These are phyloP conservation scores for Mortierella sp. DNA, from an alignment of 371 early-diverging fungal species.

Conservation along the genomic window DNA sequence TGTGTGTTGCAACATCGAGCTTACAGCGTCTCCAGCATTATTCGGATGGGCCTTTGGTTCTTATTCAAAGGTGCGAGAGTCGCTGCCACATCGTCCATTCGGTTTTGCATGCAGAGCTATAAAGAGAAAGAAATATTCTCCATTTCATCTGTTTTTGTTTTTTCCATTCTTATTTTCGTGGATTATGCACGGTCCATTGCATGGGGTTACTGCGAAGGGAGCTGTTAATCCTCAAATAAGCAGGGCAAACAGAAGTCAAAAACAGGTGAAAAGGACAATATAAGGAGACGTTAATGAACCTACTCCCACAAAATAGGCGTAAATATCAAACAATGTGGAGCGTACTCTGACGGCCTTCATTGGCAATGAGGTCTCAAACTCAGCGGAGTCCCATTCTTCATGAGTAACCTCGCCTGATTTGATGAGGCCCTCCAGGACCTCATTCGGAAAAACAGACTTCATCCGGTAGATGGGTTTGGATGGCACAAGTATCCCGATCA, in stretches of 20 bases:
- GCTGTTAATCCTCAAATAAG: too few relatives aligned
- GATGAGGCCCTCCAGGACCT: slow-evolving; percentile 5
- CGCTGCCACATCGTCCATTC: slow-evolving; percentile 16
- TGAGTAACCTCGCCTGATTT: slow-evolving; percentile 1
- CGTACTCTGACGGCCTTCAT: slow-evolving; percentile 18
- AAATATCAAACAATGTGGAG: slow-evolving; percentile 2
- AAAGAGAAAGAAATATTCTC: background rate
- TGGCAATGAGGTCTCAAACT: slow-evolving; percentile 15
- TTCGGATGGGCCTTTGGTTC: background rate
- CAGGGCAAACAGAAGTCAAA: too few relatives aligned
- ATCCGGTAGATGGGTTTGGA: slow-evolving; percentile 20
- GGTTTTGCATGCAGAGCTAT: slow-evolving; percentile 16
- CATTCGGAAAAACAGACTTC: slow-evolving; percentile 20
- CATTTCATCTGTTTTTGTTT: too few relatives aligned
- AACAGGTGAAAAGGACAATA: too few relatives aligned
- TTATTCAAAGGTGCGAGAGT: slow-evolving; percentile 1
- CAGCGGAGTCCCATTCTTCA: slow-evolving; percentile 14
- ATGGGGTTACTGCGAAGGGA: too few relatives aligned
- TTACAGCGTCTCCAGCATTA: slow-evolving; percentile 2
- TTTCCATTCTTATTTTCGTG: too few relatives aligned
- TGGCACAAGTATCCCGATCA: slow-evolving; percentile 19
- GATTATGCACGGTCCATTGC: too few relatives aligned
- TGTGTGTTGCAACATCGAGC: background rate
- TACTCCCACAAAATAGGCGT: slow-evolving; percentile 6
- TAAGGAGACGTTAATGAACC: slow-evolving; percentile 5